These are phyloP conservation scores for Syncephalastrum racemosum DNA, from an alignment of 371 early-diverging fungal genomes.

Conservation along the genomic window DNA sequence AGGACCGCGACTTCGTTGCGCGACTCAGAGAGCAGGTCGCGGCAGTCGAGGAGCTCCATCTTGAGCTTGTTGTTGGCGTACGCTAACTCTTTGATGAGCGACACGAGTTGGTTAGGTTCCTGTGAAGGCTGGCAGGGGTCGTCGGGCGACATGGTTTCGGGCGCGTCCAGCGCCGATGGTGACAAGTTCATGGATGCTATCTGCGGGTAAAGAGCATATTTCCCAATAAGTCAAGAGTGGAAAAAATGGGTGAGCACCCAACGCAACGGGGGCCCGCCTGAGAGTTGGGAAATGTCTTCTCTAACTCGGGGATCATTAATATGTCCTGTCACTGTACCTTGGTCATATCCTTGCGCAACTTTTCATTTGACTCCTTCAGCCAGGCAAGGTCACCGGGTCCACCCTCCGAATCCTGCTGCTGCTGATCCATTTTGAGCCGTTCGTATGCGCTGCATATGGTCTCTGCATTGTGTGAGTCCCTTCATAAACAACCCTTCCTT, in stretches of 20 bases:
- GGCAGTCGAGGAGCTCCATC: conserved; percentile 37
- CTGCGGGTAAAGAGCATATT: neutral
- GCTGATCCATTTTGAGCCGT: conserved; percentile 26
- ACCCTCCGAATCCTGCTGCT: conserved; percentile 16
- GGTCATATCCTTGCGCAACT: conserved; percentile 35
- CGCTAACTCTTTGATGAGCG: conserved; percentile 46
- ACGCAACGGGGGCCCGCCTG: neutral
- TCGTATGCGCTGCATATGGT: conserved; percentile 32
- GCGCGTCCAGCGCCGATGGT: too few relatives aligned
- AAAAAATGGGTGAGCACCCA: neutral
- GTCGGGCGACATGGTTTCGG: too few relatives aligned
- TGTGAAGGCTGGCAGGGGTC: neutral
- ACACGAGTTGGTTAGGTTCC: conserved; percentile 17
- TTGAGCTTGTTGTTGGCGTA: conserved; percentile 46
- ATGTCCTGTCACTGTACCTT: conserved; percentile 22
- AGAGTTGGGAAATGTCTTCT: neutral
- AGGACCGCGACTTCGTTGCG: conserved; percentile 28
- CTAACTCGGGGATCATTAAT: neutral
- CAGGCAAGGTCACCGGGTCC: conserved; percentile 19
- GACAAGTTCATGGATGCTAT: neutral
- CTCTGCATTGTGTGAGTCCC: conserved; percentile 12
- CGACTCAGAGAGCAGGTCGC: conserved; percentile 33
- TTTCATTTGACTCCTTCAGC: conserved; percentile 44
- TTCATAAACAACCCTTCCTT: neutral
- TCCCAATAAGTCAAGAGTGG: neutral